Evolutionary conservation across 208 protist genomes (phyloP), one percentile per base, ranked within the genome.

Genomic region (Acanthamoeba triangularis): DNA sequence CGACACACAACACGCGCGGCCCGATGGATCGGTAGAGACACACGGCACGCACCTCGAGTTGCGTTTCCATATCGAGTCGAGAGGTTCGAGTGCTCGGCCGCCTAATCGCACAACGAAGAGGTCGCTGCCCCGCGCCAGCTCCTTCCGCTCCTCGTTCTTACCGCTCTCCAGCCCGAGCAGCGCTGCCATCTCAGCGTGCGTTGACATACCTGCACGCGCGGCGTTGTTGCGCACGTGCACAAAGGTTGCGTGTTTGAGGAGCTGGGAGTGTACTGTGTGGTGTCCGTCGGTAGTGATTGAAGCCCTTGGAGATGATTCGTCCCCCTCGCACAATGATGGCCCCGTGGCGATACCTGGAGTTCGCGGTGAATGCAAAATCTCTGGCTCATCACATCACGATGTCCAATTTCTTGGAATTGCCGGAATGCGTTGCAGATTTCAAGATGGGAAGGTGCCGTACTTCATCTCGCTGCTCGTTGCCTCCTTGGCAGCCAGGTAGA

Each of bases 101-200:
- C 88, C 88, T 25, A 93, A 56, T 80, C 88, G 88, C 28, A 93
- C 88, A 8, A 93, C 88, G 49, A 93, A 80, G 88, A 93, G 56
- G 41, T 93, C 88, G 37, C 88, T 93, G 63, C 88, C 88, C 69
- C 49, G 61, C 6, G 88, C 88, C 23, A 93, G 88, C 30, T 93
- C 69, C 63, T 93, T 93, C 10, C 65, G 37, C 14, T 72, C 88
- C 18, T 33, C 44, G 18, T 61, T 61, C 28, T 33, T 52, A 28
- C 61, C 69, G 28, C 65, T 14, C 65, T 59, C 63, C 14, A 93
- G 33, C 25, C 49, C 33, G n/a, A 56, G 11, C 61, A 93, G n/a
- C 44, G 88, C 69, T 20, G 61, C 88, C 88, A 93, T 93, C 88
- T 93, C 88, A 18, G 88, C 88, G 37, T 93, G 88, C n/a, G 88